These are phyloP conservation scores for Monosporozyma yasuniensis DNA, from an alignment of 805 yeast genomes.

Conservation along the genomic window DNA sequence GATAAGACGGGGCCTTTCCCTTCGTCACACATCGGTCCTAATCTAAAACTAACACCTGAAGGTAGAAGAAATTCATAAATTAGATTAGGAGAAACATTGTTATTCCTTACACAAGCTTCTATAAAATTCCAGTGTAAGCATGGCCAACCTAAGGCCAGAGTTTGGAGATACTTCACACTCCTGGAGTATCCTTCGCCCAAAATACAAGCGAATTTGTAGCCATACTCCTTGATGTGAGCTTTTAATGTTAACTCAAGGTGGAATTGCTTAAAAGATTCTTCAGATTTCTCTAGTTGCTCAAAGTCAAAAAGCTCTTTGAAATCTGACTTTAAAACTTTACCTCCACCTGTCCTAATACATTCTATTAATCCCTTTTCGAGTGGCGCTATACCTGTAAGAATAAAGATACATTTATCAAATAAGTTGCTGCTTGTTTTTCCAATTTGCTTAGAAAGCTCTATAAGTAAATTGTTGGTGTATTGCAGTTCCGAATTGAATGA, in stretches of 20 bases:
- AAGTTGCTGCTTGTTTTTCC: conserved; percentile 4
- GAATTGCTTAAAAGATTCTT: background rate
- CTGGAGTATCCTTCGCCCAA: conserved; percentile 51
- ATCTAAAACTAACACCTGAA: conserved; percentile 53
- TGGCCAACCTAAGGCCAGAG: conserved; percentile 82
- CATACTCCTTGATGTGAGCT: conserved; percentile 16
- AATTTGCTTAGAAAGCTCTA: background rate
- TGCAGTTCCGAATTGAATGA: background rate
- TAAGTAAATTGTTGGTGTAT: background rate
- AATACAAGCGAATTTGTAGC: conserved; percentile 62
- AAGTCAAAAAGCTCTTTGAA: conserved; percentile 24
- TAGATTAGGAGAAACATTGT: conserved; percentile 6
- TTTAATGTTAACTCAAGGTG: conserved; percentile 10
- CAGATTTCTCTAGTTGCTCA: background rate
- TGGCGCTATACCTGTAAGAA: conserved; percentile 30
- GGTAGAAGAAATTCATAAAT: conserved; percentile 58
- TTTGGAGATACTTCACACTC: conserved; percentile 69
- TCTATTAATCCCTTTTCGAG: conserved; percentile 28
- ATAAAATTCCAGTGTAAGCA: conserved; percentile 53
- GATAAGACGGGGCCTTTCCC: conserved; percentile 35
- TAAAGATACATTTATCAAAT: conserved; percentile 33
- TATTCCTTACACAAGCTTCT: conserved; percentile 35
- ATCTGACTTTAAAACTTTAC: conserved; percentile 31
- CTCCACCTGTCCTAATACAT: conserved; percentile 38
- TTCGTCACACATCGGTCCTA: conserved; percentile 17